Evolutionary conservation across 352 stramenopile genomes (phyloP).

Genomic region (Phytopythium helicoides): DNA sequence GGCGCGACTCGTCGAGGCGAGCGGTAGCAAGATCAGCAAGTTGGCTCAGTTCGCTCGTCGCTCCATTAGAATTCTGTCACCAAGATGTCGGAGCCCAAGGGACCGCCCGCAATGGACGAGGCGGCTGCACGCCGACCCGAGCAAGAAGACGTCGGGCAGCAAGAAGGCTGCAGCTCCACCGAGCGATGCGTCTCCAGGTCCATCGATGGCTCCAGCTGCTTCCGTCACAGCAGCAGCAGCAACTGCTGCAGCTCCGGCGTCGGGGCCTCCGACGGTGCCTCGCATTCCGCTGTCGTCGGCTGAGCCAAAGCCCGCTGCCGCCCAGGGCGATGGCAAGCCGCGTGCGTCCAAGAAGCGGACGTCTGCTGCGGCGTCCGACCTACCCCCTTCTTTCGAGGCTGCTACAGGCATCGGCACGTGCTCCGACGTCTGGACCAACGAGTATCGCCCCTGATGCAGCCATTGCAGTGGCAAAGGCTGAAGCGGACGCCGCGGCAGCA

Average conservation of each 20-base stretch:
- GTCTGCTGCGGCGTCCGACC: constrained; percentile 7
- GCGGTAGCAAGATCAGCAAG: not conserved
- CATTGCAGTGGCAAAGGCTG: constrained; percentile 23
- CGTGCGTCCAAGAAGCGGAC: constrained; percentile 50
- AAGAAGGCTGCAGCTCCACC: constrained; percentile 5
- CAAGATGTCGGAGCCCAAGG: constrained; percentile 43
- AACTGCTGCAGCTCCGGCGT: constrained; percentile 5
- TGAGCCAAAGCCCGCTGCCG: constrained; percentile 32
- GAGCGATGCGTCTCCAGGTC: not conserved
- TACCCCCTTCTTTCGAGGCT: constrained; percentile 8
- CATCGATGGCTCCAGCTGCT: constrained; percentile 12
- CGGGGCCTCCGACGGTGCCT: constrained; percentile 27
- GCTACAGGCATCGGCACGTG: constrained; percentile 1
- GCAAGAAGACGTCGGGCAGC: constrained; percentile 31
- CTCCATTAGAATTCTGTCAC: not conserved
- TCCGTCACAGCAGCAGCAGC: too few relatives aligned
- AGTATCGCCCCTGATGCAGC: constrained; percentile 8
- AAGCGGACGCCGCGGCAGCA: constrained; percentile 26
- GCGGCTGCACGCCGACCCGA: constrained; percentile 20
- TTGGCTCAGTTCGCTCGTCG: not conserved
- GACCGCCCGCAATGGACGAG: constrained; percentile 7
- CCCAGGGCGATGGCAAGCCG: constrained; percentile 16
- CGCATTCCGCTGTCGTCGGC: constrained; percentile 29
- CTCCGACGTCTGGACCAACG: constrained; percentile 5
- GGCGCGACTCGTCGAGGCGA: too few relatives aligned